These are phyloP conservation scores for Eimeria sp. DNA, from an alignment of 169 alveolate genomes.

Conservation along the genomic window DNA sequence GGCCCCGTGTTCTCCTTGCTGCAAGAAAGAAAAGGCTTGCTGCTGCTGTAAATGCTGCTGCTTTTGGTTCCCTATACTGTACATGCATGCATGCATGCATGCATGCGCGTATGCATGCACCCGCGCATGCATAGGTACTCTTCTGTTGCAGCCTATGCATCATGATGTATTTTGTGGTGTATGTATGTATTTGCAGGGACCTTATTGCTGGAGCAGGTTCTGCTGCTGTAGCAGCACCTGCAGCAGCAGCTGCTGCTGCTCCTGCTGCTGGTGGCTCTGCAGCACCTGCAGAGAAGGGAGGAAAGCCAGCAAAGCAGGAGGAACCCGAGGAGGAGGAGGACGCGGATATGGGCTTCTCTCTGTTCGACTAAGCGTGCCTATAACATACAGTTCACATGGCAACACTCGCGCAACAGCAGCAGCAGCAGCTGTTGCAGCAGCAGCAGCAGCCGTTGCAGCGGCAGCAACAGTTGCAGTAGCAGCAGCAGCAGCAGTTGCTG, in stretches of 20 bases:
- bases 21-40: no score
- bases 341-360: conserved; percentile 83
- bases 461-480: background rate
- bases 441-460: background rate
- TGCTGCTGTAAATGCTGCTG: background rate
- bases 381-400: background rate
- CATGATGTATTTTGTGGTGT: no score
- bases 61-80: background rate
- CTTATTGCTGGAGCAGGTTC: conserved; percentile 72
- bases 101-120: no score
- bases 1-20: background rate
- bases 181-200: conserved; percentile 29
- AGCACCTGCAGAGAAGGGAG: conserved; percentile 66
- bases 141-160: no score
- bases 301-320: conserved; percentile 70
- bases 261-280: conserved; percentile 49
- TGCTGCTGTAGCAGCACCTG: conserved; percentile 72
- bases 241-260: conserved; percentile 72
- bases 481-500: background rate
- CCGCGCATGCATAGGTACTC: no score
- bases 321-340: conserved; percentile 82
- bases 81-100: background rate
- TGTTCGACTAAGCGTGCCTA: conserved; percentile 23
- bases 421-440: background rate
- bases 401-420: background rate